phyloP scores from a whole-genome alignment of 2,329 filamentous ascomycete genomes.

The Zopfia rhizophila region DNA sequence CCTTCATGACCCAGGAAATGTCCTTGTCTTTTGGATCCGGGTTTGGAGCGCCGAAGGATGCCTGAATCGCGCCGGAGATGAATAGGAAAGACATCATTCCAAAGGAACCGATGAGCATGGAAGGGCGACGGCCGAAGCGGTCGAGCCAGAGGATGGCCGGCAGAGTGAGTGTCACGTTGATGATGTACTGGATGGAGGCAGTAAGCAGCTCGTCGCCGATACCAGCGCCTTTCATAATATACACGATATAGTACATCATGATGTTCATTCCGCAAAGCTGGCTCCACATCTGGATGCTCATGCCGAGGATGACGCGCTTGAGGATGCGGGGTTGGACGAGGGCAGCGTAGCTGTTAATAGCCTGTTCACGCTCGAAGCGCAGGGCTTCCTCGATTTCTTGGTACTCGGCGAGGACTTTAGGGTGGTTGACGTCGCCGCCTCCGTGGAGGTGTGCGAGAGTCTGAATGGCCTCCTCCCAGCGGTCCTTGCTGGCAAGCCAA shows the following conservation, averaged over 20 bases:
- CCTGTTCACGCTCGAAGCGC: constrained; percentile 64
- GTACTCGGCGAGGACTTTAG: constrained; percentile 71
- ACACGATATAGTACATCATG: constrained; percentile 69
- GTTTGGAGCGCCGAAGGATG: constrained; percentile 62
- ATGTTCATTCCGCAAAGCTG: constrained; percentile 71
- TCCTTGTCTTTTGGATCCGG: constrained; percentile 46
- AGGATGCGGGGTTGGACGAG: constrained; percentile 64
- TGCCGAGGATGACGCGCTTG: constrained; percentile 67
- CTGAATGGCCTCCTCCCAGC: constrained; percentile 72
- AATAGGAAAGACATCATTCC: constrained; percentile 70
- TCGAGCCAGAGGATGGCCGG: constrained; percentile 71
- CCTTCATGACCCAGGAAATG: constrained; percentile 68
- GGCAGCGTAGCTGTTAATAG: constrained; percentile 60
- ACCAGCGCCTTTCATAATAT: constrained; percentile 68
- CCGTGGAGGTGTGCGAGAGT: constrained; percentile 67
- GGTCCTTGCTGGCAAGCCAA: constrained; percentile 75
- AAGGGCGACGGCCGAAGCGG: constrained; percentile 66
- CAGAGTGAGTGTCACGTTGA: constrained; percentile 70
- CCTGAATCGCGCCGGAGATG: constrained; percentile 68
- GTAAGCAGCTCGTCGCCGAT: constrained; percentile 68
- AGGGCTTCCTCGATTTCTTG: constrained; percentile 69
- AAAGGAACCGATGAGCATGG: constrained; percentile 66
- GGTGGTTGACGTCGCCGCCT: constrained; percentile 64
- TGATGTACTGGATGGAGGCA: constrained; percentile 71
- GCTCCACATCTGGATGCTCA: constrained; percentile 69